Evolutionary conservation across 73 alveolate genomes (phyloP), one percentile per base, ranked within the genome.

Genomic region (Paramecium tetraurelia): DNA sequence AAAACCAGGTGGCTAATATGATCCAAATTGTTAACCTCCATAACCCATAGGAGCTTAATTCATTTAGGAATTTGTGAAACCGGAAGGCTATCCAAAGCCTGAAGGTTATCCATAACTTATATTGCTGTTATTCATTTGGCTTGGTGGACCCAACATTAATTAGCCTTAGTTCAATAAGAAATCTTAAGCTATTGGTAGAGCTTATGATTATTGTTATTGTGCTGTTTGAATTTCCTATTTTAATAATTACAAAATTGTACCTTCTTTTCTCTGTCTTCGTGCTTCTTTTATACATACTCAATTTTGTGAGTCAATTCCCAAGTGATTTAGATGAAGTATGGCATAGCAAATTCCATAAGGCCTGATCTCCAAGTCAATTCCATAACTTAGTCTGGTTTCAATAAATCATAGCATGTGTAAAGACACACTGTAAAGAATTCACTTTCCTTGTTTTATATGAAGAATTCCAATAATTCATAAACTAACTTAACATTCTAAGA

Each of bases 351-450:
- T 89, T 98, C 99, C 85, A 95, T 92, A 83, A 97, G 96, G 48
- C 98, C 99, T 86, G 95, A 93, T 96, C 99, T 97, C 99, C 99
- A 97, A 14, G 99, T 99, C 20, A 97, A 92, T 94, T 98, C 99
- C 98, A 97, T 95, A 31, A 98, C 99, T 59, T 97, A 97, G 86
- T 98, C 99, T 36, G 99, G 99, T 93, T 96, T 96, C 36, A 98
- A 93, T 22, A 97, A 96, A 88, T 97, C 99, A 95, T 98, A 98
- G 93, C 99, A 98, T 88, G 99, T 97, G 96, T 97, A 98, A 29
- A 97, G 96, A 95, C 98, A 95, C 7, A 99, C 99, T 48, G 98
- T 99, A 68, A 98, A 97, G 76, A 97, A 95, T 95, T 98, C 99
- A 87, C 96, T 98, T 85, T 97, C 99, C 75, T 97, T 96, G 71